phyloP scores from a whole-genome alignment of 805 yeast genomes.

The Spathaspora sp. region DNA sequence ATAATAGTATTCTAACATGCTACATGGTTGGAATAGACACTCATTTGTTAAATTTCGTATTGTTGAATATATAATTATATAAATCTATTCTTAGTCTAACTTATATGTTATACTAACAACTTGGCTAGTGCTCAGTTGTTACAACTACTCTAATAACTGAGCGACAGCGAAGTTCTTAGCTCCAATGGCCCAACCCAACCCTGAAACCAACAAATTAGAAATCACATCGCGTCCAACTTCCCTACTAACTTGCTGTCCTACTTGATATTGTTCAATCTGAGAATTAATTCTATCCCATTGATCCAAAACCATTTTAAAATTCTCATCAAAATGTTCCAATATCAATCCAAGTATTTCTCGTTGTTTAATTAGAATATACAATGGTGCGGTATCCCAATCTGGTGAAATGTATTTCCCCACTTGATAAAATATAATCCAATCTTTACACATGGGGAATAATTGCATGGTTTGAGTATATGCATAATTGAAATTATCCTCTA shows the following conservation, averaged over 20 bases:
- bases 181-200: slow-evolving; percentile 64
- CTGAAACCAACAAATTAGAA: slow-evolving; percentile 48
- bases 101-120: no score
- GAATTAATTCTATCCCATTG: slow-evolving; percentile 58
- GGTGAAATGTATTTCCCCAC: slow-evolving; percentile 52
- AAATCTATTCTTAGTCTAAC: no score
- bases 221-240: slow-evolving; percentile 37
- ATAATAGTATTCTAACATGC: no score
- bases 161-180: slow-evolving; percentile 23
- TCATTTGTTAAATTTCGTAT: no score
- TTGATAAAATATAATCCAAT: slow-evolving; percentile 75
- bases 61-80: no score
- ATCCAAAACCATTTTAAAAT: slow-evolving; percentile 51
- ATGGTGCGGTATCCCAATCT: slow-evolving; percentile 21
- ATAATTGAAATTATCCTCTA: slow-evolving; percentile 55
- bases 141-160: no score
- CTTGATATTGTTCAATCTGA: slow-evolving; percentile 20
- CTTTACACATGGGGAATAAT: slow-evolving; percentile 27
- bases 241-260: not conserved
- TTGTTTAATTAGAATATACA: slow-evolving; percentile 42
- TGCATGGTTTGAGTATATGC: slow-evolving; percentile 47
- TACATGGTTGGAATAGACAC: no score
- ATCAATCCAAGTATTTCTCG: slow-evolving; percentile 51
- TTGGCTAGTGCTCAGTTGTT: no score
- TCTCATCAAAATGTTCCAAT: slow-evolving; percentile 35